Percentiles rank a stretch among this genome's conserved stretches.
phyloP scores from a whole-genome alignment of 148 eudicot species.

The Silene uniflora region DNA sequence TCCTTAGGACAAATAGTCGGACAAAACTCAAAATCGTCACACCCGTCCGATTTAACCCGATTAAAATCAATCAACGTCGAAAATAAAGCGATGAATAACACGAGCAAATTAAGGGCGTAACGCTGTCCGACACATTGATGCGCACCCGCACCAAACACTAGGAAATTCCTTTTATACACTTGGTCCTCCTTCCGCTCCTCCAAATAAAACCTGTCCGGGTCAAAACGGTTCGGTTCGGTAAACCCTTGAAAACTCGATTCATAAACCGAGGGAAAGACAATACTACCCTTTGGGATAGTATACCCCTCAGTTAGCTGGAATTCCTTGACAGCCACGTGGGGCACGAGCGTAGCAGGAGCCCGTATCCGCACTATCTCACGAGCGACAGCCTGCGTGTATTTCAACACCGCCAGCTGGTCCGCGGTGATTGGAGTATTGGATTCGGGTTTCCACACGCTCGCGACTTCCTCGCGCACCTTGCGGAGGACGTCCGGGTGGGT shows the following conservation, averaged over 20 bases:
- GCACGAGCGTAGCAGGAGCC: conserved; percentile 80
- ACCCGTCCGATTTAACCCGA: conserved; percentile 63
- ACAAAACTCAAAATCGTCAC: conserved; percentile 65
- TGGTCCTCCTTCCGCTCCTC: conserved; percentile 69
- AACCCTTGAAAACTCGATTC: conserved; percentile 92
- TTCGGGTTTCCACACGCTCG: conserved; percentile 45
- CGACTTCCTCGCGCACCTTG: conserved; percentile 52
- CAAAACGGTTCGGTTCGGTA: conserved; percentile 58
- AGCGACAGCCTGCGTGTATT: conserved; percentile 83
- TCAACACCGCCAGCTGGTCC: conserved; percentile 51
- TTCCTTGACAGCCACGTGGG: conserved; percentile 70
- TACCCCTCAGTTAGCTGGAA: conserved; percentile 50
- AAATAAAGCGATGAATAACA: conserved; percentile 69
- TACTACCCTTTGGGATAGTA: conserved; percentile 64
- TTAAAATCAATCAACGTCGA: conserved; percentile 54
- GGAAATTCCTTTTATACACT: conserved; percentile 54
- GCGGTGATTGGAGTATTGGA: conserved; percentile 33
- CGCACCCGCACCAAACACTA: conserved; percentile 81
- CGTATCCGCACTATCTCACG: conserved; percentile 63
- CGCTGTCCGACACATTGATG: conserved; percentile 94
- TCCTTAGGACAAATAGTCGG: conserved; percentile 89
- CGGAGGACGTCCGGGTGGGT: conserved; percentile 57
- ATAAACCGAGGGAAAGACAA: conserved; percentile 80
- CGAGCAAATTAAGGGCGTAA: conserved; percentile 66
- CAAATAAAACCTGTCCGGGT: conserved; percentile 71